Evolutionary conservation across 108 stramenopile genomes (phyloP).

Genomic region (Epipyxis sp.): DNA sequence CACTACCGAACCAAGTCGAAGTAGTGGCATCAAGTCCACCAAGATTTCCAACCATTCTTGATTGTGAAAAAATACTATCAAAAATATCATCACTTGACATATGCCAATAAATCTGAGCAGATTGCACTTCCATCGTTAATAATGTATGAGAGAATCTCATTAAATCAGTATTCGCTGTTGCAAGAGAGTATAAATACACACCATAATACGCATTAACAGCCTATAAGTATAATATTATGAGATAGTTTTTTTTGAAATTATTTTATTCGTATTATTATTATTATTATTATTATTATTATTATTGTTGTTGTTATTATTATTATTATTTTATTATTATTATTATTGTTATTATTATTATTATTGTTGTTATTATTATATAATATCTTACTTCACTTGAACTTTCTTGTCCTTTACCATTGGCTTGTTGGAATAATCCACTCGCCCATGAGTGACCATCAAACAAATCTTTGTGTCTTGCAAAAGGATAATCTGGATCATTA

Average conservation of each 20-base stretch:
- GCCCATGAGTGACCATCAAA: constrained; percentile 54
- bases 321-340: too few relatives aligned
- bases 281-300: too few relatives aligned
- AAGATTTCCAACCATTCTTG: constrained; percentile 53
- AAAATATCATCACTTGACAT: constrained; percentile 62
- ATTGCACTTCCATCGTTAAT: constrained; percentile 73
- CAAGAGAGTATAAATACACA: constrained; percentile 78
- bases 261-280: too few relatives aligned
- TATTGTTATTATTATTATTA: too few relatives aligned
- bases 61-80: constrained; percentile 44
- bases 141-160: not conserved
- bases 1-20: constrained; percentile 47
- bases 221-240: constrained; percentile 29
- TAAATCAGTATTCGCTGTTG: constrained; percentile 52
- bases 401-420: constrained; percentile 91
- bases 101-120: constrained; percentile 83
- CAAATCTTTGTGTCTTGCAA: constrained; percentile 49
- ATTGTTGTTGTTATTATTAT: too few relatives aligned
- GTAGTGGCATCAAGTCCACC: constrained; percentile 51
- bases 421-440: constrained; percentile 53
- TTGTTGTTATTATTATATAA: too few relatives aligned
- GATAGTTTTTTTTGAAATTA: too few relatives aligned
- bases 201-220: constrained; percentile 92
- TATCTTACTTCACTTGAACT: constrained; percentile 71
- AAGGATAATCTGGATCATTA: constrained; percentile 34